Evolutionary conservation across 2,329 filamentous ascomycete species (phyloP).

Genomic region (Coniella vitis): DNA sequence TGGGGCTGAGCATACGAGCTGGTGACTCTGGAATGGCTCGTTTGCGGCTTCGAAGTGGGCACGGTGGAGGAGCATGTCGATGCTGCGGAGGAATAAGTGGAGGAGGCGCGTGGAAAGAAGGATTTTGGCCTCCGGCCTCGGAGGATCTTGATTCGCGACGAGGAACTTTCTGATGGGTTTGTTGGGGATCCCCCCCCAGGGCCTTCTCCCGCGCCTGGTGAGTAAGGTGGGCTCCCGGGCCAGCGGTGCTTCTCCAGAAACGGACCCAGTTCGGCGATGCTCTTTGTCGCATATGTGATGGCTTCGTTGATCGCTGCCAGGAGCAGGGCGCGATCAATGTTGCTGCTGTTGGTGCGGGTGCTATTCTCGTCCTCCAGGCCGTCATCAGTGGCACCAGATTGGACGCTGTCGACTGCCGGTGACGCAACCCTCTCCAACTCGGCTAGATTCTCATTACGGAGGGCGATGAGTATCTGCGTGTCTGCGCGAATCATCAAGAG

Average conservation of each 20-base stretch:
- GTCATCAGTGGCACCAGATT: background rate
- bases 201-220: background rate
- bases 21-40: too few relatives aligned
- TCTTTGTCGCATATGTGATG: constrained; percentile 12
- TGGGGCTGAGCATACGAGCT: too few relatives aligned
- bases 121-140: background rate
- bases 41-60: too few relatives aligned
- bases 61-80: too few relatives aligned
- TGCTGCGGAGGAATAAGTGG: too few relatives aligned
- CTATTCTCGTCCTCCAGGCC: background rate
- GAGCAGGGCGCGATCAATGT: background rate
- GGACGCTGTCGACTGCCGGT: background rate
- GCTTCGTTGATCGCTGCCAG: constrained; percentile 11
- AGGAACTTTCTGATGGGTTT: background rate
- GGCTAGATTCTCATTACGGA: constrained; percentile 11
- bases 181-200: too few relatives aligned
- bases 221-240: background rate
- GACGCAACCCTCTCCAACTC: background rate
- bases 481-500: constrained; percentile 13
- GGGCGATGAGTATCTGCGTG: constrained; percentile 14
- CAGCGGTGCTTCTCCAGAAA: constrained; percentile 13
- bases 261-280: constrained; percentile 13
- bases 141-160: too few relatives aligned
- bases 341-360: background rate
- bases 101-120: background rate